Conservation (phyloP, 768 basidiomycete genomes). For the Vararia minispora region DNA sequence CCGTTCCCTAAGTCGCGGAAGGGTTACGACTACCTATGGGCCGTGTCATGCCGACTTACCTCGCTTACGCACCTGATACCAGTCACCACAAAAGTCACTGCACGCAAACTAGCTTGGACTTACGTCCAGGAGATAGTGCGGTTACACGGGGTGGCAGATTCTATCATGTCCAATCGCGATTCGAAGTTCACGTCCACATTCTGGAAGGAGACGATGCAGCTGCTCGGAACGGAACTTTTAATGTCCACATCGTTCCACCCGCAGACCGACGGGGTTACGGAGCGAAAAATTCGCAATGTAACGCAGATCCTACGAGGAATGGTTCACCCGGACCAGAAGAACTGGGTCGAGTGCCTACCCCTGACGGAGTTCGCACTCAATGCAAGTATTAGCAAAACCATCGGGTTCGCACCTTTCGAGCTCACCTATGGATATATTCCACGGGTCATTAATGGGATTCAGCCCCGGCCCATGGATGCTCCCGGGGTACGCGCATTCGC, state of each 20-base stretch:
- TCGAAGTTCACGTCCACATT: conserved; percentile 20
- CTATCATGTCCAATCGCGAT: conserved; percentile 24
- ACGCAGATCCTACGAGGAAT: conserved; percentile 21
- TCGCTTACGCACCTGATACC: conserved; percentile 25
- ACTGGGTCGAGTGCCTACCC: conserved; percentile 13
- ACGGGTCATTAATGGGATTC: not conserved
- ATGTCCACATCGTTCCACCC: conserved; percentile 32
- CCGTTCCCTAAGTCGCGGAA: too few species aligned
- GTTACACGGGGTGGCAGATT: conserved; percentile 21
- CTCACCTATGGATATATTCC: not conserved
- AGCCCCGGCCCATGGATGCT: not conserved
- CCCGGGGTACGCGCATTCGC: not conserved
- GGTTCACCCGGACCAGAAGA: conserved; percentile 18
- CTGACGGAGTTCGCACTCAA: not conserved
- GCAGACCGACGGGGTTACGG: conserved; percentile 29
- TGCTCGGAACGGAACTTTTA: conserved; percentile 15
- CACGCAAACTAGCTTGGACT: conserved; percentile 21
- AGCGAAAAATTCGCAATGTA: conserved; percentile 20
- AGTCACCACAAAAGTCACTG: conserved; percentile 15
- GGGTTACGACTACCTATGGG: too few species aligned
- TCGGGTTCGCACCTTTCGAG: not conserved
- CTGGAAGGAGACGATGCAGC: conserved; percentile 17
- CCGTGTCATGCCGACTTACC: too few species aligned
- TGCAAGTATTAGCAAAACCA: not conserved
- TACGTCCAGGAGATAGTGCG: conserved; percentile 20